A percentile compares a stretch with the other conserved stretches of the same genome.
phyloP scores from a whole-genome alignment of 2,329 filamentous ascomycete species.

The Penicillium sp. region DNA sequence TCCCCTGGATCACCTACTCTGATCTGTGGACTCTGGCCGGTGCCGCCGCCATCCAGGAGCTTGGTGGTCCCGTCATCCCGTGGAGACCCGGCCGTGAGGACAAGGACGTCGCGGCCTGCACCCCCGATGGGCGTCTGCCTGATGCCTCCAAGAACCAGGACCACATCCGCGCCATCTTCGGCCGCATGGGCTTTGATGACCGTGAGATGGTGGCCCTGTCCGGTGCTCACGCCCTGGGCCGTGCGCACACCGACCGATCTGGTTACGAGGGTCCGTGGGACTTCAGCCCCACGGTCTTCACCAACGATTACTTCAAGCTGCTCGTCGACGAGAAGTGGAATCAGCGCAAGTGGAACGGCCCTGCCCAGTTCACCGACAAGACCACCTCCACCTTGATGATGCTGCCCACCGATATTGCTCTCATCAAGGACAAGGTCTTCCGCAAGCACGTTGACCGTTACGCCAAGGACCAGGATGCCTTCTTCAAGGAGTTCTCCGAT shows the following conservation, averaged over 20 bases:
- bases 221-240: conserved; percentile 80
- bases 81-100: conserved; percentile 84
- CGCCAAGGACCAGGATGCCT: conserved; percentile 80
- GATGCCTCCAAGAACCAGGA: conserved; percentile 71
- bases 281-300: conserved; percentile 83
- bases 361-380: conserved; percentile 85
- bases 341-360: conserved; percentile 86
- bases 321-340: conserved; percentile 89
- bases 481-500: conserved; percentile 87
- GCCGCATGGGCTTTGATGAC: conserved; percentile 96
- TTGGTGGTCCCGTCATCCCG: conserved; percentile 80
- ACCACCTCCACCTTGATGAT: conserved; percentile 89
- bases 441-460: conserved; percentile 75
- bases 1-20: conserved; percentile 94
- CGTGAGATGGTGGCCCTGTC: conserved; percentile 88
- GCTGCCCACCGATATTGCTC: conserved; percentile 84
- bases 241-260: conserved; percentile 82
- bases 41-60: conserved; percentile 84
- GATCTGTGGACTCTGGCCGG: conserved; percentile 94
- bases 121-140: conserved; percentile 84
- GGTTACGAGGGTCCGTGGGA: conserved; percentile 89
- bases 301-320: conserved; percentile 90
- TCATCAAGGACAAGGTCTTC: conserved; percentile 85
- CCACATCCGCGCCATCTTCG: conserved; percentile 88
- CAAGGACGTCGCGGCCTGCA: conserved; percentile 74